Evolutionary conservation across 495 filamentous ascomycete genomes (phyloP), one percentile per base, ranked within the genome.

Genomic region (Penicillium diatomitis): DNA sequence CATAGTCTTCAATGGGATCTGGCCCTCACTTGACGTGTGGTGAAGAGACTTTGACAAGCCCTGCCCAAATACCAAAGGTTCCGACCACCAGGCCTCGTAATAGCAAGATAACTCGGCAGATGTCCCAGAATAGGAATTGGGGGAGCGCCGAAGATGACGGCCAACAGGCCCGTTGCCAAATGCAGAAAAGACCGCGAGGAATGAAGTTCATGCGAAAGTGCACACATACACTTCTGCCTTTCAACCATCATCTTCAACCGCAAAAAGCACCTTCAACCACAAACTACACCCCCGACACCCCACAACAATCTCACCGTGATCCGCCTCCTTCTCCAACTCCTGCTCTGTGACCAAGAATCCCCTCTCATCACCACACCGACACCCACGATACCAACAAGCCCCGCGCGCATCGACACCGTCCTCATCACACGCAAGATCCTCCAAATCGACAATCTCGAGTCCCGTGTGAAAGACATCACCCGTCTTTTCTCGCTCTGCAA

Each of bases 261-360:
- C 52, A 41, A 58, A 58, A 41, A 55, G 67, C 32, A 94, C 80
- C 58, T 81, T 82, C 61, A 90, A 63, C 82, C 82, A 91, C 44
- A 94, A 72, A 69, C 86, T 91, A 60, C 88, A 95, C 41, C 88
- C 86, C 11, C 73, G 72, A 63, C 88, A 95, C 12, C 84, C 86
- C 31, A 89, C 78, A 51, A 84, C 74, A 50, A 92, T 63, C 69
- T 90, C 86, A 0, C 86, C 80, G 53, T 76, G 67, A 36, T 83
- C 69, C 10, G 50, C 57, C 52, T 80, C 77, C 56, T 77, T 77
- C 56, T 87, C 85, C 33, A 96, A 65, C 56, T 94, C 84, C 4
- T 59, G 56, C 61, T 94, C 88, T 2, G 70, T 76, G 8, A 94
- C 71, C 30, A 79, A 52, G 49, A 84, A 96, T 0, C 86, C 89